A percentile compares a stretch with the other conserved stretches of the same genome.
These are phyloP conservation scores for Knufia petricola DNA, from an alignment of 2,329 filamentous ascomycete species.

Conservation along the genomic window DNA sequence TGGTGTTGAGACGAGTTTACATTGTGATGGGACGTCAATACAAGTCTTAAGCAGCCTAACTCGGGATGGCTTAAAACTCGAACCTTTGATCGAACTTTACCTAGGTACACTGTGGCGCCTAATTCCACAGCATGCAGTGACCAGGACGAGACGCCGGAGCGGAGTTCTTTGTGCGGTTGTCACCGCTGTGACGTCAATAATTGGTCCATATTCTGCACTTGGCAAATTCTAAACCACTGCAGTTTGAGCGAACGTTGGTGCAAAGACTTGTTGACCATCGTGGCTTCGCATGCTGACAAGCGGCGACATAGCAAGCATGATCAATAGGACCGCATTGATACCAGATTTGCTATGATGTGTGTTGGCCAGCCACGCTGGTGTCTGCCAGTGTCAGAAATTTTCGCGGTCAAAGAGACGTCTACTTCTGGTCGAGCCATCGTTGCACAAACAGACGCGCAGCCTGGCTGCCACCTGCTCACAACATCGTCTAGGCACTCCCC, in stretches of 20 bases:
- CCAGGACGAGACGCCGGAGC: too few species aligned
- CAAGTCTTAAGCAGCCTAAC: not conserved
- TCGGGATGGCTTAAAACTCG: too few species aligned
- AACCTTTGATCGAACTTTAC: too few species aligned
- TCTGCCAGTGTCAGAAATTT: not conserved
- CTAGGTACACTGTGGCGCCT: too few species aligned
- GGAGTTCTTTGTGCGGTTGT: too few species aligned
- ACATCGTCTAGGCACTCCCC: constrained; percentile 8
- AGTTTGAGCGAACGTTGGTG: too few species aligned
- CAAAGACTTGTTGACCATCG: too few species aligned
- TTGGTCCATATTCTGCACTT: too few species aligned
- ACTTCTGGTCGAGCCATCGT: constrained; percentile 8
- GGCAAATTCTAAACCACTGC: too few species aligned
- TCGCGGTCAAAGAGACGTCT: not conserved
- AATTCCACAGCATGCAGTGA: too few species aligned
- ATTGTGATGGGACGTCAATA: too few species aligned
- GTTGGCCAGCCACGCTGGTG: not conserved
- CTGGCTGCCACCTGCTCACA: constrained; percentile 8
- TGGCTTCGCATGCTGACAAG: not conserved
- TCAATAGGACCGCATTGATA: not conserved
- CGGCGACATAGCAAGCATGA: not conserved
- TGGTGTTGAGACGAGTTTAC: not conserved
- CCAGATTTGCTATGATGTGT: not conserved
- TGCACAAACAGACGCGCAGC: not conserved
- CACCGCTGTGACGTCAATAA: too few species aligned